phyloP scores from a whole-genome alignment of 1,284 basidiomycete species.

The Bondarzewia mesenterica region DNA sequence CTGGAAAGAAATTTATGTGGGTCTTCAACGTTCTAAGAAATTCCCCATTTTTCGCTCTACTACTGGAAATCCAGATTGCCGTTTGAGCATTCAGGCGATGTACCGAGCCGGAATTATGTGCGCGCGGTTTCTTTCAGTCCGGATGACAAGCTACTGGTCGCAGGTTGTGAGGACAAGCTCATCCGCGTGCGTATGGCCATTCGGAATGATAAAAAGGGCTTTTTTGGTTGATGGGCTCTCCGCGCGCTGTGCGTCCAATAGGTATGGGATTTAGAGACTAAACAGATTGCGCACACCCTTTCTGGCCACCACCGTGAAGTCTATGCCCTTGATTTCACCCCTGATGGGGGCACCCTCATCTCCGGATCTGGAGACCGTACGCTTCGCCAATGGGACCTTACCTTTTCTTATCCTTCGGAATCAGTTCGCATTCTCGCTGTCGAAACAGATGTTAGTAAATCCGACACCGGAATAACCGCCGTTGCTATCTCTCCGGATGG shows the following conservation, averaged over 20 bases:
- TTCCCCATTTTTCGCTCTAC: neutral
- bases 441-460: conserved; percentile 42
- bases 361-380: conserved; percentile 88
- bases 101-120: conserved; percentile 41
- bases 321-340: conserved; percentile 83
- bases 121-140: conserved; percentile 81
- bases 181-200: conserved; percentile 52
- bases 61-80: neutral
- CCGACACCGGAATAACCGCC: conserved; percentile 74
- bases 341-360: conserved; percentile 78
- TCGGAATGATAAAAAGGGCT: neutral
- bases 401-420: conserved; percentile 21
- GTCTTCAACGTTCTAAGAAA: neutral
- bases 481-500: conserved; percentile 81
- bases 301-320: conserved; percentile 87
- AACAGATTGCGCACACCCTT: conserved; percentile 2
- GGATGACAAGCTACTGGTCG: conserved; percentile 74
- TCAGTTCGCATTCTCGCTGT: conserved; percentile 38
- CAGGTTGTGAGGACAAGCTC: conserved; percentile 78
- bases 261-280: conserved; percentile 74
- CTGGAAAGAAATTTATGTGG: conserved; percentile 57
- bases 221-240: neutral
- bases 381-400: conserved; percentile 83
- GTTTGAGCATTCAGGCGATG: neutral
- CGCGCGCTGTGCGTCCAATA: conserved; percentile 18